Evolutionary conservation across 768 basidiomycete genomes (phyloP), one percentile per base, ranked within the genome.

Genomic region (Scleroderma citrinum): DNA sequence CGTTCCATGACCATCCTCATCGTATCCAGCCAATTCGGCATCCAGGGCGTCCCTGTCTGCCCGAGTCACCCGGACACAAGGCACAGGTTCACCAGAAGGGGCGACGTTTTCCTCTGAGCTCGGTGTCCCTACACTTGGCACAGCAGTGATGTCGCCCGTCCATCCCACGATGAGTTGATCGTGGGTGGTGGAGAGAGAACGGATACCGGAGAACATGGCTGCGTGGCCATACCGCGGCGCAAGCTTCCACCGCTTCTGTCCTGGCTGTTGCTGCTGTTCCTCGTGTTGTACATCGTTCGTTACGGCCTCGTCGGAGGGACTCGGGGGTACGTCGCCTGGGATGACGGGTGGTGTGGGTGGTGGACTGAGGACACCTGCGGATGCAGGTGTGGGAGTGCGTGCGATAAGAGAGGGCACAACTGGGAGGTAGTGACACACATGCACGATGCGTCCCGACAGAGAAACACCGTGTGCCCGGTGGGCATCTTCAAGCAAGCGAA

Each of bases 151-250:
- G 56, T 96, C 92, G 34, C 95, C 95, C 0, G 90, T 89, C 89
- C 96, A 95, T 19, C 92, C 95, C 38, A 98, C 76, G 63, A 97
- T 79, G 60, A 95, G 66, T 71, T 98, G 92, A 57, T 95, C 87
- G 67, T 95, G 88, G 0, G 87, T 87, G 12, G 81, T 71, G 3
- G 84, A 76, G 31, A 99, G 79, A 11, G 86, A 87, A 46, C 84
- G 82, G 60, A 97, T 92, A 29, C 95, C 95, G 39, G 86, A 87
- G 51, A 93, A 86, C 88, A 98, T 92, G 11, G 95, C 95, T 8
- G 90, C 80, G 63, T 98, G 96, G 16, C 93, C 94, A 54, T 92
- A 84, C 35, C 95, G 77, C 2, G 83, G 80, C 2, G 78, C 68
- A 5, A 99, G 71, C 16, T 80, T 77, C 95, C 95, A 99, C 32